phyloP scores from a whole-genome alignment of 2,329 filamentous ascomycete genomes.

The Beauveria sp. region DNA sequence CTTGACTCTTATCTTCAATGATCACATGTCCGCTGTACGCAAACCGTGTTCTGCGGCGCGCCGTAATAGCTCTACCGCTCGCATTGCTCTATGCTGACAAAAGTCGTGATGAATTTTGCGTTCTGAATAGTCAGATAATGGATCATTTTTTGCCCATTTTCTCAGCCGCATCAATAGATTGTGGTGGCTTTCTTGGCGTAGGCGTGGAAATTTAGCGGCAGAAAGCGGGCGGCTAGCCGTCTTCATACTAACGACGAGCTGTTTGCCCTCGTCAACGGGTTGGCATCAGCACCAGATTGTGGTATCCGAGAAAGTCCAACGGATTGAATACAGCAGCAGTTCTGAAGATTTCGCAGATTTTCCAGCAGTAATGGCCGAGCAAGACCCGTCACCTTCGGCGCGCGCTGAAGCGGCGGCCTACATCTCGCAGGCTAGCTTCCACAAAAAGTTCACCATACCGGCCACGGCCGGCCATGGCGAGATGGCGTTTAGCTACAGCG shows the following conservation, averaged over 20 bases:
- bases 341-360: neutral
- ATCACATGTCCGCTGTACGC: too few relatives aligned
- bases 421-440: constrained; percentile 21
- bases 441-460: constrained; percentile 19
- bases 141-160: neutral
- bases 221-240: neutral
- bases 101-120: too few relatives aligned
- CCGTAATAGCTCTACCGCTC: too few relatives aligned
- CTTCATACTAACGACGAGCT: neutral
- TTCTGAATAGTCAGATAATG: too few relatives aligned
- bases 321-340: neutral
- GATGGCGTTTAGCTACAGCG: constrained; percentile 21
- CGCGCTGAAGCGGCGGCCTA: constrained; percentile 10
- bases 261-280: neutral
- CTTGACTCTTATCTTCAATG: too few relatives aligned
- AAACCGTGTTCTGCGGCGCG: too few relatives aligned
- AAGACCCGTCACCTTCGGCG: neutral
- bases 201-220: constrained; percentile 3
- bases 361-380: neutral
- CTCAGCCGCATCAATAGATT: neutral
- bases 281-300: neutral
- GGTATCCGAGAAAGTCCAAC: neutral
- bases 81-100: too few relatives aligned
- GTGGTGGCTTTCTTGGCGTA: neutral
- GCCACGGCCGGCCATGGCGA: constrained; percentile 15